These are phyloP conservation scores for Rhizodiscina lignyota DNA, from an alignment of 495 filamentous ascomycete genomes.

Conservation along the genomic window DNA sequence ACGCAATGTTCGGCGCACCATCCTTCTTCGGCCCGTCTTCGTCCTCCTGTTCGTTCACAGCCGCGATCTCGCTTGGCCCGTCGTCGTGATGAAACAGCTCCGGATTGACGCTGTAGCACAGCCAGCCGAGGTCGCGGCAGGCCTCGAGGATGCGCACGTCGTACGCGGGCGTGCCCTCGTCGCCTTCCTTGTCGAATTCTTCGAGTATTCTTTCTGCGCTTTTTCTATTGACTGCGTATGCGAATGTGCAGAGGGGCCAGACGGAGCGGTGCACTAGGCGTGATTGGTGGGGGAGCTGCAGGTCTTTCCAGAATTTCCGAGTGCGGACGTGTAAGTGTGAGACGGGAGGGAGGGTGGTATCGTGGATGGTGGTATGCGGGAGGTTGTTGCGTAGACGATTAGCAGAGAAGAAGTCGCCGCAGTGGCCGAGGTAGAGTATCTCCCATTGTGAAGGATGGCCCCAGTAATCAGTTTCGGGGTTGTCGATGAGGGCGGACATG, in stretches of 20 bases:
- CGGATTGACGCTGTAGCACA: conserved; percentile 15
- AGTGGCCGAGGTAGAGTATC: conserved; percentile 27
- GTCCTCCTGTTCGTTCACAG: conserved; percentile 5
- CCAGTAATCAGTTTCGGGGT: conserved; percentile 15
- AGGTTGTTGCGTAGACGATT: conserved; percentile 7
- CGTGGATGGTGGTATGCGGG: conserved; percentile 9
- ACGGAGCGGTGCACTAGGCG: conserved; percentile 23
- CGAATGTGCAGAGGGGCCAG: conserved; percentile 29
- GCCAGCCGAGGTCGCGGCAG: conserved; percentile 13
- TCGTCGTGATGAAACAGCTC: conserved; percentile 20
- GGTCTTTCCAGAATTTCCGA: conserved; percentile 4
- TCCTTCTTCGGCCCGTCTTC: conserved; percentile 7
- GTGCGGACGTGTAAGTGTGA: conserved; percentile 9
- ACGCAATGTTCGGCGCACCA: conserved; percentile 16
- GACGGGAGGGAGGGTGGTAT: conserved; percentile 11
- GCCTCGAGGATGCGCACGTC: conserved; percentile 19
- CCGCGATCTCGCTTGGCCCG: conserved; percentile 11
- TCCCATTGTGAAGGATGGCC: conserved; percentile 19
- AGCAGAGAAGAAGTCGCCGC: conserved; percentile 19
- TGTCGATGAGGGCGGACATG: conserved; percentile 6
- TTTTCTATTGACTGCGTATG: conserved; percentile 23
- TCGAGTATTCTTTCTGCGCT: conserved; percentile 10
- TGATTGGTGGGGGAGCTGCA: conserved; percentile 12
- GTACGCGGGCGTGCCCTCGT: conserved; percentile 13
- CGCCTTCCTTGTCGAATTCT: conserved; percentile 2